phyloP scores from a whole-genome alignment of 2,329 filamentous ascomycete species.

The Emmonsiellopsis sp. region DNA sequence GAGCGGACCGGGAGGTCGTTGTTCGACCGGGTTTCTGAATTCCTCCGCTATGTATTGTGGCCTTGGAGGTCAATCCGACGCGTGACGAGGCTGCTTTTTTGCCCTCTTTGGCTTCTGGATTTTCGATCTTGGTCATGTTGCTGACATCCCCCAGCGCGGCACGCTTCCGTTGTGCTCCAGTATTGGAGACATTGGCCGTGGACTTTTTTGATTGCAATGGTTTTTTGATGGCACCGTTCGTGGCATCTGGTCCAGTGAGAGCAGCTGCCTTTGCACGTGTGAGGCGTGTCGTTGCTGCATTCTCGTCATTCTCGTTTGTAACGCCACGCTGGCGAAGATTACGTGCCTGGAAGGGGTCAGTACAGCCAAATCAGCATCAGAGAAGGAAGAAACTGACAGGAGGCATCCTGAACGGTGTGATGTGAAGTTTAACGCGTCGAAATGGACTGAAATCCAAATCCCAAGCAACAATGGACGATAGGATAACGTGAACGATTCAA shows the following conservation, averaged over 20 bases:
- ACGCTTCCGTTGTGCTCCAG: conserved; percentile 58
- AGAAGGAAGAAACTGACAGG: conserved; percentile 40
- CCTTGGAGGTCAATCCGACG: conserved; percentile 66
- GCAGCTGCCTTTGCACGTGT: conserved; percentile 88
- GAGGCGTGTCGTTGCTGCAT: conserved; percentile 66
- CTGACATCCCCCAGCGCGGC: conserved; percentile 87
- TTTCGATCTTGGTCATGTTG: conserved; percentile 69
- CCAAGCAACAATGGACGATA: not conserved
- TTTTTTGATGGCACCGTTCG: conserved; percentile 55
- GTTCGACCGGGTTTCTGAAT: conserved; percentile 62
- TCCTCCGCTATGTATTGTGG: conserved; percentile 65
- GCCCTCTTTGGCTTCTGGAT: conserved; percentile 42
- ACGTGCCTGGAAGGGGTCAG: conserved; percentile 53
- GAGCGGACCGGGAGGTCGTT: conserved; percentile 53
- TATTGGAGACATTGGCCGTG: conserved; percentile 32
- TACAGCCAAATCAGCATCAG: not conserved
- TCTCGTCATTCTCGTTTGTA: conserved; percentile 94
- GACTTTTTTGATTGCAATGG: conserved; percentile 64
- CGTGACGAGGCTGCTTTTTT: conserved; percentile 64
- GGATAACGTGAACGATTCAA: not conserved
- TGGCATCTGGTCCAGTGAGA: conserved; percentile 41
- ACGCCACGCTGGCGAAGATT: conserved; percentile 63
- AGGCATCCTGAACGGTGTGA: conserved; percentile 42
- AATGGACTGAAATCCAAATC: not conserved
- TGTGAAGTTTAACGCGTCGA: conserved; percentile 9